Evolutionary conservation across 805 yeast species (phyloP).

Genomic region (Clavispora vitiphila): DNA sequence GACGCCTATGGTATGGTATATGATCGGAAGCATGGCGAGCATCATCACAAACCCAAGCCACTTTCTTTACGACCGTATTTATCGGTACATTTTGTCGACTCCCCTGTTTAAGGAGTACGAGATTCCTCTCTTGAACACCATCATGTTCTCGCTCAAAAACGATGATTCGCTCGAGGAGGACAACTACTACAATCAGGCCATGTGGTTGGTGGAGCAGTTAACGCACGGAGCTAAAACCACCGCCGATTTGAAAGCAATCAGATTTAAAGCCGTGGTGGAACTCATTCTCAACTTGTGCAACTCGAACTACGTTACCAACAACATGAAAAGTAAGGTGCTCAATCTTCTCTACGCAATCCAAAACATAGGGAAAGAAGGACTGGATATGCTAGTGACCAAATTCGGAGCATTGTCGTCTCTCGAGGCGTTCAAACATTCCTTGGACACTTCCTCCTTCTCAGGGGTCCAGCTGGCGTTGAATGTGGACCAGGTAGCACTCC

Average conservation of each 20-base stretch:
- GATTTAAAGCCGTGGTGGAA: constrained; percentile 57
- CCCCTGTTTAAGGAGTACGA: constrained; percentile 41
- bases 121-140: constrained; percentile 42
- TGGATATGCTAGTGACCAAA: constrained; percentile 54
- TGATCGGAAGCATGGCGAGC: constrained; percentile 52
- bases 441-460: constrained; percentile 9
- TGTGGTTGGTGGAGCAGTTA: constrained; percentile 60
- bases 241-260: constrained; percentile 51
- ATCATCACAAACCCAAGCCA: constrained; percentile 68
- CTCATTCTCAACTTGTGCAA: constrained; percentile 54
- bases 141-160: constrained; percentile 23
- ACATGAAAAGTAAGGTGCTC: constrained; percentile 36
- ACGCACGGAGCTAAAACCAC: constrained; percentile 40
- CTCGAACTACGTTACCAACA: constrained; percentile 44
- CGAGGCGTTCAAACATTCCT: constrained; percentile 17
- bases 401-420: constrained; percentile 37
- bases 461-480: constrained; percentile 34
- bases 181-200: constrained; percentile 52
- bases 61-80: constrained; percentile 64
- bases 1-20: constrained; percentile 36
- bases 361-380: constrained; percentile 48
- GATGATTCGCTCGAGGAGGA: constrained; percentile 32
- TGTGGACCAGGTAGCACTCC: constrained; percentile 42
- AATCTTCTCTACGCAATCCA: constrained; percentile 44
- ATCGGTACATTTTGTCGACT: constrained; percentile 58